Evolutionary conservation across 1,284 basidiomycete genomes (phyloP), one percentile per base, ranked within the genome.

Genomic region (Boletellus sp.): DNA sequence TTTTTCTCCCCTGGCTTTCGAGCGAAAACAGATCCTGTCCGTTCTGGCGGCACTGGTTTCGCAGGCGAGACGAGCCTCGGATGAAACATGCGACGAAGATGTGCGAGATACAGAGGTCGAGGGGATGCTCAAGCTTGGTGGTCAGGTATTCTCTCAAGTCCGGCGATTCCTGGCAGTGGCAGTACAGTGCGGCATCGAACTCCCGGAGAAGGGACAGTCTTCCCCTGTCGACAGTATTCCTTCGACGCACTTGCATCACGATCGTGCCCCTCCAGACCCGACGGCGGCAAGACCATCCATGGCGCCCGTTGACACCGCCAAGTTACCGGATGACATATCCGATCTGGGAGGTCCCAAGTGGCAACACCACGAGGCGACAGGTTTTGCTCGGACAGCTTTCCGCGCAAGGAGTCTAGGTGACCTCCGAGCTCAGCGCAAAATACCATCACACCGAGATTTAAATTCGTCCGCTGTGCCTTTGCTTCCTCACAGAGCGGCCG

Each of bases 1-100:
- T 21, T 82, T 84, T 57, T 80, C 87, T 0, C 55, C 74, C 2
- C 76, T 98, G 20, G 82, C 81, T 3, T 78, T 82, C 47, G 87
- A 92, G 61, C 81, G 94, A 41, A 90, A 91, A 60, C 78, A 81
- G 35, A 86, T 99, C 43, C 72, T 98, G 23, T 81, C 86, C 0
- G 82, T 88, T 48, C 76, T 99, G 25, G 90, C 90, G 6, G 78
- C 81, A 14, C 77, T 99, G 32, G 94, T 97, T 7, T 78, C 84
- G 0, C 87, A 94, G 59, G 84, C 94, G 8, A 85, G 89, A 58
- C 80, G 77, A 51, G 87, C 89, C 0, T 88, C 89, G 2, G 76
- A 79, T 42, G 80, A 74, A 7, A 66, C 56, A 9, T 59, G 71
- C 5, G 72, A 77, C 37, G 77, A 77, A 21, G 72, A 73, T 17